phyloP scores from a whole-genome alignment of 192 early-diverging fungal genomes.

The Coemansia furcata region DNA sequence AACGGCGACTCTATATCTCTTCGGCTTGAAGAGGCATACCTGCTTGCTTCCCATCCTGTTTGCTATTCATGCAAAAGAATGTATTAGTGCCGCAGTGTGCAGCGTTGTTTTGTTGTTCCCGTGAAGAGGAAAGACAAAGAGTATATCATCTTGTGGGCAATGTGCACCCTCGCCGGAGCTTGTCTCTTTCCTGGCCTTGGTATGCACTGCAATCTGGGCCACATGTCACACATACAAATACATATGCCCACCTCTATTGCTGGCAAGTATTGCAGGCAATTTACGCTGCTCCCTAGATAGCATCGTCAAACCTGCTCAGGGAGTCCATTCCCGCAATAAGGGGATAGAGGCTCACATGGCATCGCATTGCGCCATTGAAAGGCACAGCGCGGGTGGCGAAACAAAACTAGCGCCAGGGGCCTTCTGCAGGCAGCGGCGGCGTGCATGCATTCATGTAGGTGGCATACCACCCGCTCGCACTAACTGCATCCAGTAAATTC shows the following conservation, averaged over 20 bases:
- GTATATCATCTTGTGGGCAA: not conserved
- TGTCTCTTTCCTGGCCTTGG: not conserved
- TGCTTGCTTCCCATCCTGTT: not conserved
- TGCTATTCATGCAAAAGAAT: not conserved
- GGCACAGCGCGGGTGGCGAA: not conserved
- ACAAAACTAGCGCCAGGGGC: constrained; percentile 1
- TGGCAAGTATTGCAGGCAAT: constrained; percentile 6
- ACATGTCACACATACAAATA: not conserved
- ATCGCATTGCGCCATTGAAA: constrained; percentile 8
- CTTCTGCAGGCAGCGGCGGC: constrained; percentile 5
- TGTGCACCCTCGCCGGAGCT: not conserved
- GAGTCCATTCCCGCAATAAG: constrained; percentile 7
- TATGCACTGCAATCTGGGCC: constrained; percentile 9
- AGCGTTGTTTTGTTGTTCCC: not conserved
- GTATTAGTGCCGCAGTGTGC: constrained; percentile 7
- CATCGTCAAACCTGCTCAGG: constrained; percentile 9
- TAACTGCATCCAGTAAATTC: constrained; percentile 9
- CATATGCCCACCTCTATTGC: not conserved
- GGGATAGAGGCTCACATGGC: constrained; percentile 7
- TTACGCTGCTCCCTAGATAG: not conserved
- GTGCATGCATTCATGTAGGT: constrained; percentile 9
- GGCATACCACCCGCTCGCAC: not conserved
- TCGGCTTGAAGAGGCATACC: not conserved
- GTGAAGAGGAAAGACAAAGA: not conserved
- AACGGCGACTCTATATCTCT: no score